A percentile compares a stretch with the other conserved stretches of the same genome.
Conservation (phyloP, 768 basidiomycete genomes). For the Serendipita sp. region DNA sequence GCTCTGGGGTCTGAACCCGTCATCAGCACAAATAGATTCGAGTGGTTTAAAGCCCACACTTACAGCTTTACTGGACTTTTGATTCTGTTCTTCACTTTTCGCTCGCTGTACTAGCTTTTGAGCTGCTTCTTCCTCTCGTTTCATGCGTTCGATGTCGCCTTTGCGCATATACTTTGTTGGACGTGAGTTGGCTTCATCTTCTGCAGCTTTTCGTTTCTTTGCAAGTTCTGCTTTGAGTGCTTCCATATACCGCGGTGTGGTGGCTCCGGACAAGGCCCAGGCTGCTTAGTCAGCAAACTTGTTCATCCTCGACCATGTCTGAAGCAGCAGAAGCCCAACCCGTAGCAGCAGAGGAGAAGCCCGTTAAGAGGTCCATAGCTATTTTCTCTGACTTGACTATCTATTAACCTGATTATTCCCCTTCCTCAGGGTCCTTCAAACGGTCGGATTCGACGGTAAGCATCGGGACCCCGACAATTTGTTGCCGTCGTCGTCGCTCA, state of each 20-base stretch:
- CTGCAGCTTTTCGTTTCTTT: constrained; percentile 64
- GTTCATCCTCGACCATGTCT: constrained; percentile 7
- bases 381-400: neutral
- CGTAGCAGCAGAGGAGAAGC: constrained; percentile 36
- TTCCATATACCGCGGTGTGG: constrained; percentile 41
- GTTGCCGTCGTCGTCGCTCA: neutral
- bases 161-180: constrained; percentile 79
- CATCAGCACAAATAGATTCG: neutral
- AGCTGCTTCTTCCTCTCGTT: constrained; percentile 28
- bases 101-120: constrained; percentile 24
- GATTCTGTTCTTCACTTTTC: constrained; percentile 16
- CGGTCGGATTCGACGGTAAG: constrained; percentile 84
- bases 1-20: neutral
- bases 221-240: constrained; percentile 80
- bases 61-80: constrained; percentile 12
- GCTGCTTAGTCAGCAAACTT: constrained; percentile 2
- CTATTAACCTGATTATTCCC: neutral
- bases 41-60: neutral
- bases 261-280: neutral
- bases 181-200: constrained; percentile 30
- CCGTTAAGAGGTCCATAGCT: constrained; percentile 3
- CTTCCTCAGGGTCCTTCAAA: constrained; percentile 68
- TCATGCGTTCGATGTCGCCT: constrained; percentile 71
- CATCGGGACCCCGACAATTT: constrained; percentile 6
- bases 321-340: constrained; percentile 5